Percentiles rank a stretch among this genome's conserved stretches.
Conservation (phyloP, 2,329 filamentous ascomycete species). For the Aphanoascus verrucosus region DNA sequence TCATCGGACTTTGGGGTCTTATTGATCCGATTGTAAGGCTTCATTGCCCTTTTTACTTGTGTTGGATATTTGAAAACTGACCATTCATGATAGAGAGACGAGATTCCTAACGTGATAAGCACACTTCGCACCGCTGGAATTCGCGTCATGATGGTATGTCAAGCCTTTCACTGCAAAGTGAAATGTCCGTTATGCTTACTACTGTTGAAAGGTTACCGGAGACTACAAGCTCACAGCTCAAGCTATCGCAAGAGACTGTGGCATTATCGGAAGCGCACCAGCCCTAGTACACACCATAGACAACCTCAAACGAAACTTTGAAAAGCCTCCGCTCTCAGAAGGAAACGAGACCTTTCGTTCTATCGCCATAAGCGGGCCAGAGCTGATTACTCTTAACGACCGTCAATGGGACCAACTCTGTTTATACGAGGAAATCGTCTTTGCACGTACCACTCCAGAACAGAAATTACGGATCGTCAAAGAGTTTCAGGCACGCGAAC, state of each 20-base stretch:
- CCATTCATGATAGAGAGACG: constrained; percentile 34
- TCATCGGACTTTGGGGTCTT: constrained; percentile 49
- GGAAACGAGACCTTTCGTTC: constrained; percentile 30
- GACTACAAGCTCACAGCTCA: constrained; percentile 66
- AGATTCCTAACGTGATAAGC: constrained; percentile 49
- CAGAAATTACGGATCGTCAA: constrained; percentile 72
- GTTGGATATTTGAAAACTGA: background rate
- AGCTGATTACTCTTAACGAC: constrained; percentile 55
- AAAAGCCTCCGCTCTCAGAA: constrained; percentile 7
- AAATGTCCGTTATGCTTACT: constrained; percentile 3
- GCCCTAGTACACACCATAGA: constrained; percentile 44
- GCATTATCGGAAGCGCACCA: constrained; percentile 51
- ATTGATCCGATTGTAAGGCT: constrained; percentile 44
- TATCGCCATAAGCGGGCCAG: constrained; percentile 54
- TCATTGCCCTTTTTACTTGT: background rate
- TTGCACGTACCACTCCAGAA: constrained; percentile 64
- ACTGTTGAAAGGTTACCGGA: constrained; percentile 49
- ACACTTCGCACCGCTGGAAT: constrained; percentile 60
- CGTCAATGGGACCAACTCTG: constrained; percentile 58
- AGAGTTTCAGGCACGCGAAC: constrained; percentile 54
- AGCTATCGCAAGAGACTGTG: constrained; percentile 61
- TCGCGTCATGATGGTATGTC: constrained; percentile 60
- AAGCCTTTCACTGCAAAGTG: background rate
- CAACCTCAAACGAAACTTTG: constrained; percentile 38
- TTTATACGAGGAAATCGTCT: constrained; percentile 61